Conservation (phyloP, 768 basidiomycete genomes). For the Termitomyces sp. region DNA sequence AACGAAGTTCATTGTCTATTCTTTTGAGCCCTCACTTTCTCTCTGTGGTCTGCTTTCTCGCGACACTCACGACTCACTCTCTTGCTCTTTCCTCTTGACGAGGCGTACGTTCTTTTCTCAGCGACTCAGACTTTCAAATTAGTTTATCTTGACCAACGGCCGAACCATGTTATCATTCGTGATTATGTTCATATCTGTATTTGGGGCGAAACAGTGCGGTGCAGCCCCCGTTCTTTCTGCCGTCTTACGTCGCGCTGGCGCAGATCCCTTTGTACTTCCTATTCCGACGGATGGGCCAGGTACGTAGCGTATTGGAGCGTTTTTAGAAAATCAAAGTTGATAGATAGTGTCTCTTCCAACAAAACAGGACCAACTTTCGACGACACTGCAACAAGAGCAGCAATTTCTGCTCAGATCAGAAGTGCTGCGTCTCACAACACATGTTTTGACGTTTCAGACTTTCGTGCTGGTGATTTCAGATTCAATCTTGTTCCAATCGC, state of each 20-base stretch:
- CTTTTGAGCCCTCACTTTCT: not conserved
- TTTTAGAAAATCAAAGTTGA: not conserved
- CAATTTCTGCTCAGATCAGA: constrained; percentile 21
- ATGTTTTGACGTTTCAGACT: constrained; percentile 24
- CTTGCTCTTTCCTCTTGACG: constrained; percentile 12
- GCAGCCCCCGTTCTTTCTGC: constrained; percentile 2
- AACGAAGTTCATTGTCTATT: not conserved
- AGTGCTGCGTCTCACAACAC: constrained; percentile 19
- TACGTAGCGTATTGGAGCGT: not conserved
- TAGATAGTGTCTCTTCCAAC: not conserved
- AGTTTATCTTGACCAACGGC: not conserved
- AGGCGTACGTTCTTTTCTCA: constrained; percentile 4
- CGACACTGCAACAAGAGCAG: constrained; percentile 22
- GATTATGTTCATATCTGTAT: constrained; percentile 1
- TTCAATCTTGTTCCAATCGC: constrained; percentile 26
- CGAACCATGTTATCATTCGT: not conserved
- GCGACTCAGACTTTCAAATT: not conserved
- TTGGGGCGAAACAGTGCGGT: constrained; percentile 4
- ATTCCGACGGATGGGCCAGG: constrained; percentile 16
- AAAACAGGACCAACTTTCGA: constrained; percentile 21
- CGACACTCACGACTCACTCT: not conserved
- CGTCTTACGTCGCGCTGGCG: constrained; percentile 2
- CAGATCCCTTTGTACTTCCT: constrained; percentile 16
- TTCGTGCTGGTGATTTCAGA: constrained; percentile 23
- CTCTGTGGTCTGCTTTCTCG: not conserved